Evolutionary conservation across 148 eudicot genomes (phyloP).

Genomic region (Cornus kousa): DNA sequence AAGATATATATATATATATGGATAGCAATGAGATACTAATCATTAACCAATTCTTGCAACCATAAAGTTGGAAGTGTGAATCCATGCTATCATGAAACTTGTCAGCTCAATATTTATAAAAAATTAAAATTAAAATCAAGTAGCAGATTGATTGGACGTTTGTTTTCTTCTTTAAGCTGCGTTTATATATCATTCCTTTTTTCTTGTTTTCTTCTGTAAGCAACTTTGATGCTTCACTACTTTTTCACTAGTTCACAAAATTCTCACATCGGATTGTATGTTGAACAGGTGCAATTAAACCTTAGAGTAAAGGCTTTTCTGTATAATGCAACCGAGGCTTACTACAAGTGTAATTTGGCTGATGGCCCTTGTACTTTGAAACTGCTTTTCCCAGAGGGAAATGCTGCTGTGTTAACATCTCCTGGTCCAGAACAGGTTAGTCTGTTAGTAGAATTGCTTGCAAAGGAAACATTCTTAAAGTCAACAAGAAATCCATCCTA

Average conservation of each 20-base stretch:
- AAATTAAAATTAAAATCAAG: not conserved
- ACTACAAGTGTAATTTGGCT: constrained; percentile 54
- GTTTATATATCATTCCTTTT: too few relatives aligned
- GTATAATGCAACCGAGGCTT: constrained; percentile 52
- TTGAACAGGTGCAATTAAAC: constrained; percentile 57
- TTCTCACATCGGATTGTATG: constrained; percentile 3
- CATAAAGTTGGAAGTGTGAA: not conserved
- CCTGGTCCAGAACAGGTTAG: constrained; percentile 59
- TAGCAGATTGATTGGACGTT: not conserved
- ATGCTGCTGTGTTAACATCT: constrained; percentile 67
- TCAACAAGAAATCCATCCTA: not conserved
- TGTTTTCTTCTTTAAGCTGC: constrained; percentile 1
- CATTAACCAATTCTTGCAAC: not conserved
- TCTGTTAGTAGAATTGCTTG: constrained; percentile 4
- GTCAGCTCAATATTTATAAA: not conserved
- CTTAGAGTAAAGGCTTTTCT: constrained; percentile 38
- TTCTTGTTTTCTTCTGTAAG: constrained; percentile 6
- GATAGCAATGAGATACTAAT: not conserved
- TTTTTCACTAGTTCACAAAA: constrained; percentile 1
- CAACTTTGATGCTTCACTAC: not conserved
- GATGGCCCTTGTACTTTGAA: constrained; percentile 53
- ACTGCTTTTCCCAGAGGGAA: constrained; percentile 41
- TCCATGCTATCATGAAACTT: not conserved
- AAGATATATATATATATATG: too few relatives aligned
- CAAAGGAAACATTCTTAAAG: not conserved